Percentiles rank a stretch among this genome's conserved stretches.
Conservation (phyloP, 208 protist species). For the Trypanosoma mega region DNA sequence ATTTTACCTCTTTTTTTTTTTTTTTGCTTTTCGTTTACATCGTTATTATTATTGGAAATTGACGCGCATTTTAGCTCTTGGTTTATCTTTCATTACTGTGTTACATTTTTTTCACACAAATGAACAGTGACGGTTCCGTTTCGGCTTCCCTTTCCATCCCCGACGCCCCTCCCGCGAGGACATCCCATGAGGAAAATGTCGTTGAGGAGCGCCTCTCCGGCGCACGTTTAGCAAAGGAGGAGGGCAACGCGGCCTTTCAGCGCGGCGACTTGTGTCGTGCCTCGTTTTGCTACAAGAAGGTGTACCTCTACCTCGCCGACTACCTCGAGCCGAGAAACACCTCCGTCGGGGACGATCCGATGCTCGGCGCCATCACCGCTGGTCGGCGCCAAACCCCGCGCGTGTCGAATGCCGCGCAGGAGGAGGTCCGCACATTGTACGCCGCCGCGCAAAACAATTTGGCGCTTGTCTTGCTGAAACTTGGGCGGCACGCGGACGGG, state of each 20-base stretch:
- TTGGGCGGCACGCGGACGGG: constrained; percentile 47
- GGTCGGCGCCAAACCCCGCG: background rate
- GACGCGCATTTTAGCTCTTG: too few relatives aligned
- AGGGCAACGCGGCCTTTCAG: constrained; percentile 48
- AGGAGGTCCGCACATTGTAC: constrained; percentile 36
- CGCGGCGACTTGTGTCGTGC: constrained; percentile 36
- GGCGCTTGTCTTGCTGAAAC: constrained; percentile 41
- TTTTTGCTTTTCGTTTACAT: too few relatives aligned
- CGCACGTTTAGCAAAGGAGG: constrained; percentile 49
- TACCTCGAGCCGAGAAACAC: constrained; percentile 36
- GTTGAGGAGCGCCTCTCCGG: constrained; percentile 18
- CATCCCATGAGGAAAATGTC: constrained; percentile 3
- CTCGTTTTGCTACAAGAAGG: constrained; percentile 72
- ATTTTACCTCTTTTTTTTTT: too few relatives aligned
- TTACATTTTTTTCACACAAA: too few relatives aligned
- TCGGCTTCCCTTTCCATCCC: background rate
- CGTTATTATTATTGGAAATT: too few relatives aligned
- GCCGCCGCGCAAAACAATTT: constrained; percentile 54
- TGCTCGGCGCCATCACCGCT: constrained; percentile 21
- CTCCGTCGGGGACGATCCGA: constrained; percentile 7
- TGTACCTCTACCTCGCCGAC: constrained; percentile 60
- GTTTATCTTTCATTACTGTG: too few relatives aligned
- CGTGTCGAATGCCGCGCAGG: constrained; percentile 1
- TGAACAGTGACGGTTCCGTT: background rate
- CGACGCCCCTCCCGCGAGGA: background rate